Conservation (phyloP, 495 filamentous ascomycete genomes). For the Tuber brumale region DNA sequence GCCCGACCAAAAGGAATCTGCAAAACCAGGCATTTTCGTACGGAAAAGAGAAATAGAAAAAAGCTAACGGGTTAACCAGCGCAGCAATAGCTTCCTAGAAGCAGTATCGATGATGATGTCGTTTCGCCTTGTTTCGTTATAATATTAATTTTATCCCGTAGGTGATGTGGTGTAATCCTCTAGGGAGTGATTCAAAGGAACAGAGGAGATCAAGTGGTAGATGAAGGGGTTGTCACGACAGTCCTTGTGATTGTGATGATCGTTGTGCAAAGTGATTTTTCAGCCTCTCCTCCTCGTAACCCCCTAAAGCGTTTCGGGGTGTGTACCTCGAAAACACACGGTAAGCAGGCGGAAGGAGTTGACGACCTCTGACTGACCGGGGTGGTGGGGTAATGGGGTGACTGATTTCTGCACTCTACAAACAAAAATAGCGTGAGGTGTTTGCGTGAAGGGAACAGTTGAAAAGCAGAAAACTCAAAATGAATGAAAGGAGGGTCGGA, state of each 20-base stretch:
- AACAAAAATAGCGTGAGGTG: not conserved
- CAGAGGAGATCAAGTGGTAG: slow-evolving; percentile 5
- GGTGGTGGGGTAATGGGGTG: slow-evolving; percentile 4
- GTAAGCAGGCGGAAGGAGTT: slow-evolving; percentile 18
- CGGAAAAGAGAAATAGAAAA: slow-evolving; percentile 12
- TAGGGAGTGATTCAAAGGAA: not conserved
- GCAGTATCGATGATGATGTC: slow-evolving; percentile 7
- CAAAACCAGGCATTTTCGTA: slow-evolving; percentile 54
- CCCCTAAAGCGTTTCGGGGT: slow-evolving; percentile 25
- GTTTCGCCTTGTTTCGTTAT: slow-evolving; percentile 13
- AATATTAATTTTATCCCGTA: not conserved
- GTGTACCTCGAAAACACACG: slow-evolving; percentile 12
- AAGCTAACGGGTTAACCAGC: slow-evolving; percentile 11
- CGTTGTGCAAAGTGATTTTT: slow-evolving; percentile 21
- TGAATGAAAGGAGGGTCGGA: not conserved
- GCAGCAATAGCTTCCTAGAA: not conserved
- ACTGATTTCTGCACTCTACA: not conserved
- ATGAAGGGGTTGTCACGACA: slow-evolving; percentile 19
- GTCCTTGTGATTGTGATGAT: slow-evolving; percentile 9
- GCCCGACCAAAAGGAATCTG: slow-evolving; percentile 90
- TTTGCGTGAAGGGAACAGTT: not conserved
- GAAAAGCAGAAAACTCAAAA: not conserved
- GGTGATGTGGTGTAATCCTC: slow-evolving; percentile 8
- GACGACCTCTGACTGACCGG: not conserved
- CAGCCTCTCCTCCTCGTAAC: slow-evolving; percentile 28